Conservation (phyloP, 2,329 filamentous ascomycete species). For the Arachnopeziza araneosa region DNA sequence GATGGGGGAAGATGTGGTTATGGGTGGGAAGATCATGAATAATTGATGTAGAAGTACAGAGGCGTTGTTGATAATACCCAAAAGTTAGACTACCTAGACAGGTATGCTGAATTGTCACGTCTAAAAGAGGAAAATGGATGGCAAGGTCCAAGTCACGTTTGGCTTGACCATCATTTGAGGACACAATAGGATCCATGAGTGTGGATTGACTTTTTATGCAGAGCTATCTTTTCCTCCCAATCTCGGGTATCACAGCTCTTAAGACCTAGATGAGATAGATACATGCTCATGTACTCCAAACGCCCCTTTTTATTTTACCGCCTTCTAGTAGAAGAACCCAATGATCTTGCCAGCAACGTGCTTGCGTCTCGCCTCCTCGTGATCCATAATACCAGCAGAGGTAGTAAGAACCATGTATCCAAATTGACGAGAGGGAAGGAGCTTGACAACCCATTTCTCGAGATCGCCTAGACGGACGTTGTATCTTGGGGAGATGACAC, state of each 20-base stretch:
- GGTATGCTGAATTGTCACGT: not conserved
- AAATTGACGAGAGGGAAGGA: slow-evolving; percentile 99
- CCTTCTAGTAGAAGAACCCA: slow-evolving; percentile 95
- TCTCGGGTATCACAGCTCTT: slow-evolving; percentile 26
- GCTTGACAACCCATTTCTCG: slow-evolving; percentile 99
- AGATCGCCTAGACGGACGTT: slow-evolving; percentile 96
- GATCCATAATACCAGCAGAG: slow-evolving; percentile 99
- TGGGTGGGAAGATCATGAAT: slow-evolving; percentile 1
- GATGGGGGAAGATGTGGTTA: slow-evolving; percentile 23
- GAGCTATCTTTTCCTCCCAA: slow-evolving; percentile 27
- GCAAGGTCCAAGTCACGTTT: too few relatives aligned
- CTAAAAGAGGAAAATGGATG: too few relatives aligned
- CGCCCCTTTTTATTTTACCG: slow-evolving; percentile 13
- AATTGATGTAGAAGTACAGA: too few relatives aligned
- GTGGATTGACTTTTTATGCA: slow-evolving; percentile 30
- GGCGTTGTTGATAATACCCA: not conserved
- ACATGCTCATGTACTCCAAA: slow-evolving; percentile 29
- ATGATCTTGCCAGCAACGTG: slow-evolving; percentile 99
- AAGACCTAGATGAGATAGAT: slow-evolving; percentile 24
- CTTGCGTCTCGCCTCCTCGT: slow-evolving; percentile 98
- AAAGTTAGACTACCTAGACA: not conserved
- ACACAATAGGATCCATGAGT: slow-evolving; percentile 19
- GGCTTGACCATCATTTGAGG: too few relatives aligned
- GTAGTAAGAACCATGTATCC: slow-evolving; percentile 99
- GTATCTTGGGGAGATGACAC: slow-evolving; percentile 99